Evolutionary conservation across 1,284 basidiomycete species (phyloP).

Genomic region (Peniophora sp.): DNA sequence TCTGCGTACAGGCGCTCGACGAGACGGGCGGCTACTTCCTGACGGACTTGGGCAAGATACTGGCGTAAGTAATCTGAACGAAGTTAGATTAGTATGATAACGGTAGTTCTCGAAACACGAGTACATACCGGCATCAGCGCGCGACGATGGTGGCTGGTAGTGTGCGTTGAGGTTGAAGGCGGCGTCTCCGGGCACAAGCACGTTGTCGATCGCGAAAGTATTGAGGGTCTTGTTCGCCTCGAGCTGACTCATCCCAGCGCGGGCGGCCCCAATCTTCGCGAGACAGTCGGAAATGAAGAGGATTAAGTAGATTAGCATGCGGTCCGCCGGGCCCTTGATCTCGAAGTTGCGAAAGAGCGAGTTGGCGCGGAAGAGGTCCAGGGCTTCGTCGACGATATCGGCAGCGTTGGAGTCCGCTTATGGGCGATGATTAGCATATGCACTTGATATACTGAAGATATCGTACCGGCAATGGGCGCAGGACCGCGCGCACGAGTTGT

Average conservation of each 20-base stretch:
- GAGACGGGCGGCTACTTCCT: constrained; percentile 83
- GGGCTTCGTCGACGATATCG: constrained; percentile 94
- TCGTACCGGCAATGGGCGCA: constrained; percentile 67
- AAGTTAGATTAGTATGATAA: constrained; percentile 8
- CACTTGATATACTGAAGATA: neutral
- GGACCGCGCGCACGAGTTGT: constrained; percentile 83
- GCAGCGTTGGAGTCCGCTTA: constrained; percentile 70
- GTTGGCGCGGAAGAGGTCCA: constrained; percentile 98
- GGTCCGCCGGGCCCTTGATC: constrained; percentile 97
- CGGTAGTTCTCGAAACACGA: neutral
- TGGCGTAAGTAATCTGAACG: constrained; percentile 74
- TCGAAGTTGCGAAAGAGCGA: constrained; percentile 99
- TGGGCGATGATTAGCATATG: neutral
- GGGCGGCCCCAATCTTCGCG: constrained; percentile 70
- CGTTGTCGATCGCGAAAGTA: constrained; percentile 88
- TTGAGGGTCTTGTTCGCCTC: constrained; percentile 88
- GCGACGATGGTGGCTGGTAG: constrained; percentile 75
- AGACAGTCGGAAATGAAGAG: constrained; percentile 98
- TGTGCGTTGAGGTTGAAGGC: constrained; percentile 91
- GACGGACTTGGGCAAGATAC: constrained; percentile 89
- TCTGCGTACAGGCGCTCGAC: constrained; percentile 86
- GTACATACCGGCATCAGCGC: constrained; percentile 77
- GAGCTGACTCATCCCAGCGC: constrained; percentile 63
- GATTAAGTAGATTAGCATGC: constrained; percentile 94
- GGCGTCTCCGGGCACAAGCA: constrained; percentile 93